A percentile compares a stretch with the other conserved stretches of the same genome.
Conservation (phyloP, 164 flowering plant genomes). For the Umbellularia californica region DNA sequence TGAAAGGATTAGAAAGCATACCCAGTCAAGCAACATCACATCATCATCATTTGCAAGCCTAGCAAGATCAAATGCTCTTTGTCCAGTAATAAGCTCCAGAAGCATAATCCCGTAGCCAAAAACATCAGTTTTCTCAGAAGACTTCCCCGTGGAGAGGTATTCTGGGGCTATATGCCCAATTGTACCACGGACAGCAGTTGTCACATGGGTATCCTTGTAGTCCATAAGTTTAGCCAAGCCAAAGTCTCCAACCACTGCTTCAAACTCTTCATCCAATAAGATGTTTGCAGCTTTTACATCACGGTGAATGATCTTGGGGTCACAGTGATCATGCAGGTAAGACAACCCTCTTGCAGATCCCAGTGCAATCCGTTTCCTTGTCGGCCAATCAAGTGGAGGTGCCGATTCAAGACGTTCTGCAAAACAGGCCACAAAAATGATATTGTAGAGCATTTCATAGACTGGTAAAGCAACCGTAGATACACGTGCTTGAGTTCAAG, state of each 20-base stretch:
- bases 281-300: constrained; percentile 97
- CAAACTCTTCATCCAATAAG: constrained; percentile 88
- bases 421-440: constrained; percentile 14
- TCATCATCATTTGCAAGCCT: constrained; percentile 95
- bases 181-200: constrained; percentile 95
- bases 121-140: constrained; percentile 92
- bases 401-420: constrained; percentile 64
- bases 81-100: constrained; percentile 91
- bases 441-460: constrained; percentile 4
- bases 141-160: constrained; percentile 89
- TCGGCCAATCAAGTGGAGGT: constrained; percentile 82
- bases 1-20: constrained; percentile 24
- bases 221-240: constrained; percentile 98
- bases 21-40: constrained; percentile 98
- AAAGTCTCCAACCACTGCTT: constrained; percentile 96
- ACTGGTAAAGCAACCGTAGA: background rate
- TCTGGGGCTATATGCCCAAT: constrained; percentile 97
- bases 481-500: background rate
- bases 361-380: constrained; percentile 70
- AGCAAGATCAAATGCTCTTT: constrained; percentile 92
- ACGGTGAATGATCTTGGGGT: constrained; percentile 93
- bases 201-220: constrained; percentile 94
- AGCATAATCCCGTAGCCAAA: constrained; percentile 98
- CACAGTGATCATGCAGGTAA: constrained; percentile 94
- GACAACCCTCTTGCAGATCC: constrained; percentile 93